phyloP scores from a whole-genome alignment of 495 filamentous ascomycete species.

The Podospora tetraspora region DNA sequence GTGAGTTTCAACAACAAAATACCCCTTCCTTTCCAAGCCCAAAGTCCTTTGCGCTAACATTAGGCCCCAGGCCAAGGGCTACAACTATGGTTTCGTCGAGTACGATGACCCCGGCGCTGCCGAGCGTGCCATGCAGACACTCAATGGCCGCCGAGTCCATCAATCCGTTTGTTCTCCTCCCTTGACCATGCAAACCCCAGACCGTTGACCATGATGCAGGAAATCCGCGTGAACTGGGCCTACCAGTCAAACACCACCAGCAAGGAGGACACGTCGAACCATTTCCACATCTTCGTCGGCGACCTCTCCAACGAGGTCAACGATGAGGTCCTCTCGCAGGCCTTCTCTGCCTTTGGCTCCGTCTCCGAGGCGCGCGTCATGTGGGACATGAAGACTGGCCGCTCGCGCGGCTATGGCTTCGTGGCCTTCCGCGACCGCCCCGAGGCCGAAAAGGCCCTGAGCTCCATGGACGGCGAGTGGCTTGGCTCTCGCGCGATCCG shows the following conservation, averaged over 20 bases:
- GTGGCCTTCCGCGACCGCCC: constrained; percentile 93
- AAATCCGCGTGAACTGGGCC: constrained; percentile 99
- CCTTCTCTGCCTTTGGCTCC: constrained; percentile 92
- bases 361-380: constrained; percentile 99
- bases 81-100: constrained; percentile 99
- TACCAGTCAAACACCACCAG: constrained; percentile 92
- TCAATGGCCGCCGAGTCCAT: constrained; percentile 92
- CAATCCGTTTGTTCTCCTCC: constrained; percentile 64
- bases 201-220: constrained; percentile 49
- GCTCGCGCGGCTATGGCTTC: constrained; percentile 95
- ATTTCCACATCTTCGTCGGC: constrained; percentile 99
- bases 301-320: constrained; percentile 99
- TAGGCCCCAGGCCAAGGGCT: constrained; percentile 69
- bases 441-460: constrained; percentile 94
- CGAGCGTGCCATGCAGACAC: constrained; percentile 92
- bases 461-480: constrained; percentile 99
- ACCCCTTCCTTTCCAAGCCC: not conserved
- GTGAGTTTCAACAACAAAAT: constrained; percentile 47
- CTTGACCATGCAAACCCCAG: not conserved
- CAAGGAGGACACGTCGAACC: constrained; percentile 97
- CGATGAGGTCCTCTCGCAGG: constrained; percentile 89
- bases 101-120: constrained; percentile 96
- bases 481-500: constrained; percentile 96
- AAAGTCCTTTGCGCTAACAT: not conserved
- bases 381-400: constrained; percentile 99